A percentile compares a stretch with the other conserved stretches of the same genome.
Evolutionary conservation across 1,284 basidiomycete species (phyloP).

Genomic region (Takashimella koratensis): DNA sequence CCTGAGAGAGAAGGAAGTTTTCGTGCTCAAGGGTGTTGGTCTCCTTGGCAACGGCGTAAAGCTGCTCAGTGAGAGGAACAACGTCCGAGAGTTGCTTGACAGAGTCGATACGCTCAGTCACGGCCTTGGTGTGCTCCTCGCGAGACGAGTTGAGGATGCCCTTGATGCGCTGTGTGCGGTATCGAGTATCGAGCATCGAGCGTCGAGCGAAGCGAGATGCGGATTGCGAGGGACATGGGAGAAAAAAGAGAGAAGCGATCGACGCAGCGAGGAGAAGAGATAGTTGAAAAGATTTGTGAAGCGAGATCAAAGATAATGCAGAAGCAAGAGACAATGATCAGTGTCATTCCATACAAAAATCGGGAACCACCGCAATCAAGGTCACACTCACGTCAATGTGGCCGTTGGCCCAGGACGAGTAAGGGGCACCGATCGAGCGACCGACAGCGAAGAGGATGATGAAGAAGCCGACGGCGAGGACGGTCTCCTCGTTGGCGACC

Average conservation of each 20-base stretch:
- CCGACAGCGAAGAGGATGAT: conserved; percentile 84
- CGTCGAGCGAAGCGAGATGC: too few species aligned
- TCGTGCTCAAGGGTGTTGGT: conserved; percentile 87
- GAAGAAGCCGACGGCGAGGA: conserved; percentile 75
- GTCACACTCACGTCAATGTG: conserved; percentile 61
- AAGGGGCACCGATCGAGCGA: conserved; percentile 75
- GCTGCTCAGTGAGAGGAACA: conserved; percentile 78
- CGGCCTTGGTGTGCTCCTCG: conserved; percentile 85
- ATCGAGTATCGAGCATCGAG: too few species aligned
- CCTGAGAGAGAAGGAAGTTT: conserved; percentile 87
- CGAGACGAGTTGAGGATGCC: conserved; percentile 78
- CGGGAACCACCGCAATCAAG: too few species aligned
- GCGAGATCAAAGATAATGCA: too few species aligned
- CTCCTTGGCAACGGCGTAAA: conserved; percentile 94
- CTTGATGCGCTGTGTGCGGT: conserved; percentile 60
- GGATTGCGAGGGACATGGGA: too few species aligned
- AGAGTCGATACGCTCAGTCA: conserved; percentile 85
- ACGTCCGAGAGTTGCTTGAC: conserved; percentile 94
- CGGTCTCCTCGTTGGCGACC: conserved; percentile 89
- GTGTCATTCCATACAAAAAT: background rate
- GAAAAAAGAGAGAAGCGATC: background rate
- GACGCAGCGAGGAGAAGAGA: too few species aligned
- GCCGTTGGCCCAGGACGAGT: conserved; percentile 86
- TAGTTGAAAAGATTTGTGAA: too few species aligned
- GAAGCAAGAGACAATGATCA: too few species aligned